Base-by-base conservation (phyloP, 1,284 basidiomycete species). In the Puccinia sorghi region DNA sequence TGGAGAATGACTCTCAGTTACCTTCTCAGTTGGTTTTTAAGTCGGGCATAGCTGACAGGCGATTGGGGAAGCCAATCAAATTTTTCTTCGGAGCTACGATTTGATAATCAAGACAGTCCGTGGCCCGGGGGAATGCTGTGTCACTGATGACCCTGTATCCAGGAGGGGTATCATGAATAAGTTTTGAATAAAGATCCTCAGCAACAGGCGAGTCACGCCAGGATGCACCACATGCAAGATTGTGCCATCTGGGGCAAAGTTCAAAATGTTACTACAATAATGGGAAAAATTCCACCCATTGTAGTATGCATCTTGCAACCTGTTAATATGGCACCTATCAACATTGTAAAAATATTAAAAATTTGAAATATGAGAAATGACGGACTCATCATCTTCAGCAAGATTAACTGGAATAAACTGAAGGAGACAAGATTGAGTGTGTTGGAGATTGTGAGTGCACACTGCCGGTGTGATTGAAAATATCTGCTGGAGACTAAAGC, bases 181-280 rank as follows among this genome's bases (percentile, higher is more conserved):
- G 57, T 37, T 22, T 59, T 22, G 9, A 3, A 17, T 59, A 59
- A 59, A 22, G 5, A 8, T 3, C 20, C 27, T n/a, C 11, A 6
- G 57, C 57, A 5, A 59, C n/a, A 59, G 6, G 9, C 11, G 57
- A n/a, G n/a, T n/a, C n/a, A 6, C n/a, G n/a, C n/a, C n/a, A n/a
- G n/a, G n/a, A n/a, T n/a, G n/a, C n/a, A n/a, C n/a, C n/a, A n/a
- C n/a, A n/a, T n/a, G n/a, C n/a, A n/a, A n/a, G n/a, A n/a, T n/a
- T n/a, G n/a, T n/a, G n/a, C n/a, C n/a, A n/a, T n/a, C n/a, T n/a
- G 17, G 17, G 9, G 32, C 17, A n/a, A n/a, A n/a, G n/a, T n/a
- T n/a, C n/a, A n/a, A n/a, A n/a, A 59, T 17, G 17, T 27, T 59
- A 20, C 57, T 59, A 59, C 57, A 59, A 17, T 59, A 59, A 25